Conservation (phyloP, 495 filamentous ascomycete species). For the Chaetomium cochliodes region DNA sequence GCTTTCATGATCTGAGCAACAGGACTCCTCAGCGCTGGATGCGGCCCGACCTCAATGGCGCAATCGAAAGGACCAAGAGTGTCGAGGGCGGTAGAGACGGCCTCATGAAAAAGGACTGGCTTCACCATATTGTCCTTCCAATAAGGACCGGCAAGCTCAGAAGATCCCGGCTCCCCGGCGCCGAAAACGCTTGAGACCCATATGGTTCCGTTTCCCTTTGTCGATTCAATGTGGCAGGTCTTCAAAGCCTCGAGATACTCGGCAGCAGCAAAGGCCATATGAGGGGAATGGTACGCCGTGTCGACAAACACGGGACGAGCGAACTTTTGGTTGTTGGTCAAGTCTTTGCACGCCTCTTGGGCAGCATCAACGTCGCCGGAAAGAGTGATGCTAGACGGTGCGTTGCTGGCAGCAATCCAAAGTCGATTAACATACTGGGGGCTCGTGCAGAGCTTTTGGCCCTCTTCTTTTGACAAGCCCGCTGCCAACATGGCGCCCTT, state of each 20-base stretch:
- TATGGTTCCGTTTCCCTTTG: slow-evolving; percentile 27
- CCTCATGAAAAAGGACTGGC: slow-evolving; percentile 57
- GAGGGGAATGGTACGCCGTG: slow-evolving; percentile 62
- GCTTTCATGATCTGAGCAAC: slow-evolving; percentile 43
- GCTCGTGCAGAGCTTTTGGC: slow-evolving; percentile 32
- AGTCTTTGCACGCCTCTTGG: slow-evolving; percentile 31
- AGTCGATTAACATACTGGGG: slow-evolving; percentile 33
- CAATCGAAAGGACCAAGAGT: slow-evolving; percentile 42
- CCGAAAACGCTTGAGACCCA: slow-evolving; percentile 47
- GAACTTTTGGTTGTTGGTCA: slow-evolving; percentile 42
- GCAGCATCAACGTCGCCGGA: slow-evolving; percentile 46
- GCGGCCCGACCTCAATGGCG: slow-evolving; percentile 58
- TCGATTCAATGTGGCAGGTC: slow-evolving; percentile 29
- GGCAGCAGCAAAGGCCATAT: slow-evolving; percentile 49
- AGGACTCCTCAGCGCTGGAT: slow-evolving; percentile 53
- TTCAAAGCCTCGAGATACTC: slow-evolving; percentile 43
- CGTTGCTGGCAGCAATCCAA: slow-evolving; percentile 46
- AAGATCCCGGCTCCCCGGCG: slow-evolving; percentile 17
- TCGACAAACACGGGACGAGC: slow-evolving; percentile 46
- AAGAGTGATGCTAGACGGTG: slow-evolving; percentile 41
- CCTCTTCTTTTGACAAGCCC: slow-evolving; percentile 38
- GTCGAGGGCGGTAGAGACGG: slow-evolving; percentile 43
- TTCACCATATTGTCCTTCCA: slow-evolving; percentile 61
- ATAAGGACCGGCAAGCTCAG: slow-evolving; percentile 43
- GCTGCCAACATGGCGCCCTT: slow-evolving; percentile 45